Conservation (phyloP, 176 grass and related monocot genomes). For the Elymus sibiricus region DNA sequence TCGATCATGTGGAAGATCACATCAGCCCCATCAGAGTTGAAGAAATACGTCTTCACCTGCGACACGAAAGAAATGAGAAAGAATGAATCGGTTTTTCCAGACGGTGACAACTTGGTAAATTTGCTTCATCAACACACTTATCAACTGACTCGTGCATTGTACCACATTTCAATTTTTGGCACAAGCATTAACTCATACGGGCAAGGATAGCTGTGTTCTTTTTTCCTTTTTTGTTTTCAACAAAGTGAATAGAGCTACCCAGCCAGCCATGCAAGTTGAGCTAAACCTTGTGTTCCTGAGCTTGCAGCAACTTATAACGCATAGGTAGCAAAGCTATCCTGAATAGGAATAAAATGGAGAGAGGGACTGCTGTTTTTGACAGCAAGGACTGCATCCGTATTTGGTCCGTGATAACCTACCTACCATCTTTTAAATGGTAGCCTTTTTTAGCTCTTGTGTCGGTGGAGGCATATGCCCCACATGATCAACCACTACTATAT, state of each 20-base stretch:
- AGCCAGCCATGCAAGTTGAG: neutral
- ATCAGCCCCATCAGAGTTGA: slow-evolving; percentile 80
- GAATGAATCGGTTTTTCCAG: neutral
- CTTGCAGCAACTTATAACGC: neutral
- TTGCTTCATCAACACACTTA: neutral
- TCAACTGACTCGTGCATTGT: neutral
- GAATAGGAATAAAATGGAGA: neutral
- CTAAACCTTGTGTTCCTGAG: neutral
- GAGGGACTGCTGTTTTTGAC: neutral
- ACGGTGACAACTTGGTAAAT: neutral
- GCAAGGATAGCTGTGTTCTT: neutral
- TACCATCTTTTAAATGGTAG: slow-evolving; percentile 30
- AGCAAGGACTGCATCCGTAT: slow-evolving; percentile 3
- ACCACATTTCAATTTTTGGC: neutral
- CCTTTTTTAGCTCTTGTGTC: slow-evolving; percentile 11
- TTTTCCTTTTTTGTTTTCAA: neutral
- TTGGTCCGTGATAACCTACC: slow-evolving; percentile 25
- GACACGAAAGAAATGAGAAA: neutral
- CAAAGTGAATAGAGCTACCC: neutral
- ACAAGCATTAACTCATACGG: neutral
- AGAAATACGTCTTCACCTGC: slow-evolving; percentile 84
- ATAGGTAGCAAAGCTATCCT: neutral
- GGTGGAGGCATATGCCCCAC: neutral
- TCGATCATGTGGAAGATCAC: slow-evolving; percentile 97
- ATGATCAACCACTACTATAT: slow-evolving; percentile 3